phyloP scores from a whole-genome alignment of 73 alveolate species.

The Tetrahymena malaccensis region DNA sequence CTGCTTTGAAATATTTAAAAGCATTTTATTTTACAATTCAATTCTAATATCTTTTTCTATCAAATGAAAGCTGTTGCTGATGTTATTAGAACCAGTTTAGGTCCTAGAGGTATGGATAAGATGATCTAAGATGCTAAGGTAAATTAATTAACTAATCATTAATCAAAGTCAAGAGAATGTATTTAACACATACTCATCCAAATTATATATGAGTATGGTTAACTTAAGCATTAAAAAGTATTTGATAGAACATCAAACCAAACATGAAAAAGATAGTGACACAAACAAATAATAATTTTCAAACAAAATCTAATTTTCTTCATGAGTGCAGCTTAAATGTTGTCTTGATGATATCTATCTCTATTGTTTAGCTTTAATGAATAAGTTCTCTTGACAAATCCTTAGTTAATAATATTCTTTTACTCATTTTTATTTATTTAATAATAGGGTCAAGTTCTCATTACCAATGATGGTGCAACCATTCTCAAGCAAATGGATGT shows the following conservation, averaged over 20 bases:
- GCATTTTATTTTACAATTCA: neutral
- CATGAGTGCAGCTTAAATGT: neutral
- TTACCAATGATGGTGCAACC: slow-evolving; percentile 99
- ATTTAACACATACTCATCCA: neutral
- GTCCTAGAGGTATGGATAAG: slow-evolving; percentile 99
- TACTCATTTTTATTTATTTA: slow-evolving; percentile 41
- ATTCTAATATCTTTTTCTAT: neutral
- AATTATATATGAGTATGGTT: neutral
- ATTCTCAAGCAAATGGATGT: slow-evolving; percentile 95
- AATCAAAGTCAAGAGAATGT: neutral
- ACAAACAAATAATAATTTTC: neutral
- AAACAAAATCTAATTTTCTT: too few species aligned
- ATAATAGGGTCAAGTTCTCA: slow-evolving; percentile 89
- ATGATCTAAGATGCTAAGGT: slow-evolving; percentile 73
- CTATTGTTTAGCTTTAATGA: neutral
- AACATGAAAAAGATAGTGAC: neutral
- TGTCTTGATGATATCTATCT: neutral
- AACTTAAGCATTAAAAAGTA: neutral
- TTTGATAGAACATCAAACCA: neutral
- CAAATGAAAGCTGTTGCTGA: slow-evolving; percentile 81
- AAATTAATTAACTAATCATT: neutral
- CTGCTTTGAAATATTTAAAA: neutral
- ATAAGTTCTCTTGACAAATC: neutral
- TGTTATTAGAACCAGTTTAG: slow-evolving; percentile 95
- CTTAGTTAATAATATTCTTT: neutral